Evolutionary conservation across 2,329 filamentous ascomycete genomes (phyloP).

Genomic region (Epichloe typhina): DNA sequence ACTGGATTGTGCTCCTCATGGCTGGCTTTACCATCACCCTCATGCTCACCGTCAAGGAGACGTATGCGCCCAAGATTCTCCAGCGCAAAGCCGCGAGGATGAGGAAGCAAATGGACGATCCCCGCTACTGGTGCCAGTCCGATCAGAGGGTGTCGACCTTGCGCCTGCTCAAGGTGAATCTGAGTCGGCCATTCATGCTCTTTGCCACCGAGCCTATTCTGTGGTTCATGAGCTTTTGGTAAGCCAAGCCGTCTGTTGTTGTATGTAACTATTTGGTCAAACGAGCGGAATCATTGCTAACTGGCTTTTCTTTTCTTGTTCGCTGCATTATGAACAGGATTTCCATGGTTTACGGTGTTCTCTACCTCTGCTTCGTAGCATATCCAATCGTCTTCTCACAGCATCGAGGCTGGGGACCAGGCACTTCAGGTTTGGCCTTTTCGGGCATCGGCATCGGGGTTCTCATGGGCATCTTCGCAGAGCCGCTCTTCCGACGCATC

Average conservation of each 20-base stretch:
- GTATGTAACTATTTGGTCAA: not conserved
- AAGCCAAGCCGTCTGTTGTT: constrained; percentile 11
- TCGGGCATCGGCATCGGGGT: constrained; percentile 54
- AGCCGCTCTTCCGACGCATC: constrained; percentile 61
- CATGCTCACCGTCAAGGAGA: constrained; percentile 54
- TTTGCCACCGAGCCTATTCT: constrained; percentile 70
- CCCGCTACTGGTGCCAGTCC: constrained; percentile 67
- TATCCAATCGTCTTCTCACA: constrained; percentile 75
- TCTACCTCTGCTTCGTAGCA: constrained; percentile 83
- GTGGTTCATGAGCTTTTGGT: constrained; percentile 57
- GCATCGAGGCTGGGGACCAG: constrained; percentile 62
- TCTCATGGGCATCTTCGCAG: constrained; percentile 45
- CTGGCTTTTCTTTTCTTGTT: no score
- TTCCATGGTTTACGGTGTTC: constrained; percentile 71
- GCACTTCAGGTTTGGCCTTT: constrained; percentile 66
- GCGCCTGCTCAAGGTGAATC: constrained; percentile 57
- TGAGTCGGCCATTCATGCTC: constrained; percentile 67
- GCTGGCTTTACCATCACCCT: constrained; percentile 47
- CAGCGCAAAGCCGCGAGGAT: constrained; percentile 49
- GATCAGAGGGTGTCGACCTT: constrained; percentile 55
- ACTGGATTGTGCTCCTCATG: constrained; percentile 68
- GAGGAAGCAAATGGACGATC: constrained; percentile 56
- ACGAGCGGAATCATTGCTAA: not conserved
- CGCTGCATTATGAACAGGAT: constrained; percentile 34
- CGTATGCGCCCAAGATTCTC: constrained; percentile 60